These are phyloP conservation scores for Litsea cubeba DNA, from an alignment of 164 flowering plant genomes.

Conservation along the genomic window DNA sequence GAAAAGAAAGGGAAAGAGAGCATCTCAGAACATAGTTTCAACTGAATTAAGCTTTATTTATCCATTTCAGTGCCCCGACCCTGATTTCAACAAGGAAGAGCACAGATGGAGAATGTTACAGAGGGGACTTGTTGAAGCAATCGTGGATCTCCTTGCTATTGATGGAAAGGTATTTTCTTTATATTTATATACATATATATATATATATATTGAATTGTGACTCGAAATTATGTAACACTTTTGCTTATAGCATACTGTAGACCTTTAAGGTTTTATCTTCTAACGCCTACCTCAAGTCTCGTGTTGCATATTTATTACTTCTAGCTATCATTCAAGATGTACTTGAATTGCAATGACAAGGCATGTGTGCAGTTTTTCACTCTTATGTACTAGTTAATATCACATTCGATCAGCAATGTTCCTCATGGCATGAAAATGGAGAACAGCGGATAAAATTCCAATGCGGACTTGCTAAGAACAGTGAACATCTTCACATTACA, in stretches of 20 bases:
- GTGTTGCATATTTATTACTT: no score
- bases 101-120: conserved; percentile 91
- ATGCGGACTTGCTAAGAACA: no score
- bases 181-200: background rate
- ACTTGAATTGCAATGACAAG: no score
- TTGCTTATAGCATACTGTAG: no score
- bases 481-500: no score
- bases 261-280: no score
- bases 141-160: conserved; percentile 49
- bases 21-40: background rate
- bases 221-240: no score
- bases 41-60: background rate
- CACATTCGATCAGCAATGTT: conserved; percentile 66
- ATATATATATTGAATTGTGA: no score
- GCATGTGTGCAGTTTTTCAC: no score
- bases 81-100: conserved; percentile 74
- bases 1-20: no score
- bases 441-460: no score
- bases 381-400: conserved; percentile 23
- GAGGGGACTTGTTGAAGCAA: conserved; percentile 71
- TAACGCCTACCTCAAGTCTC: background rate
- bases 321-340: no score
- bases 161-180: conserved; percentile 61
- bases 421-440: conserved; percentile 12
- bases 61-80: conserved; percentile 69